Conservation (phyloP, 306 rosid genomes). For the Vigna mungo region DNA sequence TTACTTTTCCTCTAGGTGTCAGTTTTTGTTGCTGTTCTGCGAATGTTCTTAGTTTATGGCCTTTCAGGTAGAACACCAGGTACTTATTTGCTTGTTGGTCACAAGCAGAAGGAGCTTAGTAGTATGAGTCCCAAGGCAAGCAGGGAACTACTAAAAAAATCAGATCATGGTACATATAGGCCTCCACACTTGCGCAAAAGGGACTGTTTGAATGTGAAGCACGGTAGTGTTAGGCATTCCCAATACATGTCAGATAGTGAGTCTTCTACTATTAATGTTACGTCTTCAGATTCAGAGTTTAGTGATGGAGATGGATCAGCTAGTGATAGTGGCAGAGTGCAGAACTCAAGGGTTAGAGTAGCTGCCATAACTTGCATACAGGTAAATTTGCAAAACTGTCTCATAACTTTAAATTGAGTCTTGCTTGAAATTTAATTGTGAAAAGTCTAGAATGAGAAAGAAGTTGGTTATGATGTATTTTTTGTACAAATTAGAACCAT, state of each 20-base stretch:
- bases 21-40: conserved; percentile 79
- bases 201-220: conserved; percentile 59
- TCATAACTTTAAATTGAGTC: conserved; percentile 5
- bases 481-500: conserved; percentile 6
- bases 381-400: conserved; percentile 55
- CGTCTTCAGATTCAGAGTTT: conserved; percentile 92
- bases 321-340: conserved; percentile 56
- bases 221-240: conserved; percentile 47
- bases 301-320: conserved; percentile 86
- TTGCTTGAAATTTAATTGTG: conserved; percentile 26
- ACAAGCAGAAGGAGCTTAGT: conserved; percentile 52
- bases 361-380: conserved; percentile 88
- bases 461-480: background rate
- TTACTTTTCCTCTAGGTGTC: conserved; percentile 67
- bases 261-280: conserved; percentile 57
- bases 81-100: conserved; percentile 47
- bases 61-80: conserved; percentile 55
- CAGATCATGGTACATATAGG: conserved; percentile 61
- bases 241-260: conserved; percentile 59
- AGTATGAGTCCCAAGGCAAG: conserved; percentile 40
- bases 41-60: conserved; percentile 78
- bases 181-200: conserved; percentile 94
- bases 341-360: conserved; percentile 75
- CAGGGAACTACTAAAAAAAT: conserved; percentile 59
- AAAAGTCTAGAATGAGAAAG: conserved; percentile 23